Evolutionary conservation across 2,329 filamentous ascomycete species (phyloP), one percentile per base, ranked within the genome.

Genomic region (Verticillium dahliae): DNA sequence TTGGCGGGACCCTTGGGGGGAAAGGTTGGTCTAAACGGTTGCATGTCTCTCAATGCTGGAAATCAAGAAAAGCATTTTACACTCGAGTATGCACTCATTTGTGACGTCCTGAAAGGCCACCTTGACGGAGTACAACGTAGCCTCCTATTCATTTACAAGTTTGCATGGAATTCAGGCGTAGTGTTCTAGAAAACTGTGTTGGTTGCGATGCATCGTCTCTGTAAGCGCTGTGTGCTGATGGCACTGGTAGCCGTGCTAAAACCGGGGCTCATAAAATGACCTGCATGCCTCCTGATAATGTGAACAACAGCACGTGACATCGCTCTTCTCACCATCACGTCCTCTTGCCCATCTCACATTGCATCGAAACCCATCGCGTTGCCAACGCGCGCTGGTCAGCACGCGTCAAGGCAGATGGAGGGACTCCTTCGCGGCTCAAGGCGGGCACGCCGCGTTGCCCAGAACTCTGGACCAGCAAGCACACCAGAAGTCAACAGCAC

Each of bases 31-130:
- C 45, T 58, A 50, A 50, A 50, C 35, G 57, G 57, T 58, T 58
- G 57, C 57, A 58, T 58, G 57, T 58, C 55, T 57, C 55, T 58
- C 38, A 58, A 55, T 59, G 45, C 58, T 59, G 34, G 41, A 31
- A 59, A 54, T 59, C 50, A 27, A 27, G 34, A 52, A 59, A 55
- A 59, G 58, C 58, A 59, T 59, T 58, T 31, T 18, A 50, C n/a
- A 50, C n/a, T 50, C 45, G 45, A 50, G 45, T 50, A 11, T 57
- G 55, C 55, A 22, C 22, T 22, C 14, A 35, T 37, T 33, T 57
- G 55, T 37, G 15, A 22, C 33, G 18, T 57, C 55, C 33, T 57
- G 34, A 38, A 13, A 15, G n/a, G 9, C 33, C 22, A 13, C 18
- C 33, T 57, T 15, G 31, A 22, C 45, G 45, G 45, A 50, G n/a